phyloP scores from a whole-genome alignment of 345 rosid genomes.

The Gynandropsis gynandra region DNA sequence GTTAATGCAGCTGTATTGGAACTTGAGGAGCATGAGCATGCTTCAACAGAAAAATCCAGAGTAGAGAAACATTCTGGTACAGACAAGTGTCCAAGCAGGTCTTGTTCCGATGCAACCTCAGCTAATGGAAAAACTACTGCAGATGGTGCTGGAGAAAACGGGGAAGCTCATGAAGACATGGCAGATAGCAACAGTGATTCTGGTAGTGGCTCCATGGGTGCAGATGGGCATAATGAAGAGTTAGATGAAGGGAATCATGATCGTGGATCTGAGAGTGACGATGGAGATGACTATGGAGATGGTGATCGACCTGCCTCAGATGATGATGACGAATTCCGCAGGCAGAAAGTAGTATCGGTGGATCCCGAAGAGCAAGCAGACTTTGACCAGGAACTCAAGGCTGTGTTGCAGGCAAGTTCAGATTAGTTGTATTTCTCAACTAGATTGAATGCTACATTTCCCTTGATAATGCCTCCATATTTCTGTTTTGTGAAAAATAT shows the following conservation, averaged over 20 bases:
- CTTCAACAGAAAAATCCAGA: constrained; percentile 46
- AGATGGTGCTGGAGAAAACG: constrained; percentile 62
- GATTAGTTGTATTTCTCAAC: not conserved
- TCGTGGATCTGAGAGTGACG: constrained; percentile 58
- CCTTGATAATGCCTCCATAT: not conserved
- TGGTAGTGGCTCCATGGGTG: constrained; percentile 66
- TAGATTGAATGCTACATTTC: constrained; percentile 8
- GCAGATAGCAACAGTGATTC: constrained; percentile 76
- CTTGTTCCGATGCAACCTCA: constrained; percentile 35
- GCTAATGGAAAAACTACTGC: constrained; percentile 38
- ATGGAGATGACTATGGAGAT: constrained; percentile 65
- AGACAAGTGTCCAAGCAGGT: constrained; percentile 48
- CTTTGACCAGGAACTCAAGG: constrained; percentile 86
- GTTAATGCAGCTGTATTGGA: constrained; percentile 69
- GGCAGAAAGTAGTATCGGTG: constrained; percentile 70
- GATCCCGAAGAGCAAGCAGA: constrained; percentile 72
- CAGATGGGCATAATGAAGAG: constrained; percentile 65
- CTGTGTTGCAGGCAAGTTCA: constrained; percentile 77
- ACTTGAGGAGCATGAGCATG: constrained; percentile 71
- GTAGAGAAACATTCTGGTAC: constrained; percentile 55
- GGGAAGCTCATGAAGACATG: constrained; percentile 50
- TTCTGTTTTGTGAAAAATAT: not conserved
- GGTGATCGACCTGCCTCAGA: constrained; percentile 67
- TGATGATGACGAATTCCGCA: constrained; percentile 80
- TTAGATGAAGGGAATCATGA: constrained; percentile 76